phyloP scores from a whole-genome alignment of 1,284 basidiomycete genomes.

The Ganoderma resinaceum region DNA sequence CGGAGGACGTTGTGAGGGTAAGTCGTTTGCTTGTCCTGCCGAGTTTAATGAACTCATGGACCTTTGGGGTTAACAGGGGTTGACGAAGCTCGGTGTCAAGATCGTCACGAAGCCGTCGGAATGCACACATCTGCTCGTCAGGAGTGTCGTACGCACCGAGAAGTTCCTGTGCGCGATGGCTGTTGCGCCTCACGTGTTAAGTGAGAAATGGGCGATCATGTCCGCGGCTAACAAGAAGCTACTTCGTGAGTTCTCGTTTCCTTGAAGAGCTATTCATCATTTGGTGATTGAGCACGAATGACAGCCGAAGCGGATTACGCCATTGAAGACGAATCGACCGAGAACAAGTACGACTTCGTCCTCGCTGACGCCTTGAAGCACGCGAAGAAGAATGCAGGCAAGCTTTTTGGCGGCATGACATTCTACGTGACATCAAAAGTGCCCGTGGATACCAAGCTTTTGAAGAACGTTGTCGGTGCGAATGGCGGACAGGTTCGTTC shows the following conservation, averaged over 20 bases:
- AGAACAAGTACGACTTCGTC: constrained; percentile 69
- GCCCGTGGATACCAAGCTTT: constrained; percentile 57
- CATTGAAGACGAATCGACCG: constrained; percentile 64
- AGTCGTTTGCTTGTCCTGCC: constrained; percentile 23
- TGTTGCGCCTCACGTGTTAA: constrained; percentile 64
- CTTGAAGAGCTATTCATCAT: too few species aligned
- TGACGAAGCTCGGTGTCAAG: constrained; percentile 69
- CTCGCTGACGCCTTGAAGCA: constrained; percentile 64
- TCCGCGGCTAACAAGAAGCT: constrained; percentile 63
- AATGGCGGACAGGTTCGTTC: constrained; percentile 71
- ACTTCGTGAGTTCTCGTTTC: constrained; percentile 58
- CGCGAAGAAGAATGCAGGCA: constrained; percentile 56
- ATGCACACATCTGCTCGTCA: constrained; percentile 80
- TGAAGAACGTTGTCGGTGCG: constrained; percentile 70
- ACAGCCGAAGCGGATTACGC: constrained; percentile 69
- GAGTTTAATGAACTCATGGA: not conserved
- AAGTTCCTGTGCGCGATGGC: constrained; percentile 83
- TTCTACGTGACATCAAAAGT: constrained; percentile 80
- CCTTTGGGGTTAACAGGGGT: constrained; percentile 46
- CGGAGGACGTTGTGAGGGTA: constrained; percentile 64
- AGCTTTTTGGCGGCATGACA: constrained; percentile 65
- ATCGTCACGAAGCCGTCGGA: constrained; percentile 65
- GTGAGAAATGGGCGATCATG: constrained; percentile 69
- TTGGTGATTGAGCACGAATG: not conserved
- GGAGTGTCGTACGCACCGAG: constrained; percentile 76